phyloP scores from a whole-genome alignment of 805 yeast species.

The Candida dajiaensis region DNA sequence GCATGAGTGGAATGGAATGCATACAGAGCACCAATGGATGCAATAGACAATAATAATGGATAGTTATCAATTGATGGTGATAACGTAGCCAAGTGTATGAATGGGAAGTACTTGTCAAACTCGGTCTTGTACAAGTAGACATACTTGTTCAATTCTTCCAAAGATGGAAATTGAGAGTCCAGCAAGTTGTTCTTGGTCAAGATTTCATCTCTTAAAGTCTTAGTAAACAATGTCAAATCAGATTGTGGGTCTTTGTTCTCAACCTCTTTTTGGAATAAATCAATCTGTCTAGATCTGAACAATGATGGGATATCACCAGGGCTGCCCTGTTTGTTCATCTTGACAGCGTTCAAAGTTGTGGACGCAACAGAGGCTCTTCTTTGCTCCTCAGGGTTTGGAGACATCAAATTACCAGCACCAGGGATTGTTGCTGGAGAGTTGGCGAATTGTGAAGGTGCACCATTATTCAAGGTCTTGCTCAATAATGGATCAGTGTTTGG shows the following conservation, averaged over 20 bases:
- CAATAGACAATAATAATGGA: constrained; percentile 73
- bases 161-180: constrained; percentile 62
- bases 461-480: neutral
- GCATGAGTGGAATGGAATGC: constrained; percentile 78
- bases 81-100: constrained; percentile 67
- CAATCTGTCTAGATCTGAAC: constrained; percentile 62
- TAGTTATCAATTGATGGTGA: constrained; percentile 44
- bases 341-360: neutral
- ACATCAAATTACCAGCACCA: neutral
- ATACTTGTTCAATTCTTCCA: constrained; percentile 72
- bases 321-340: neutral
- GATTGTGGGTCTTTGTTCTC: constrained; percentile 14
- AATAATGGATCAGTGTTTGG: neutral
- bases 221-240: constrained; percentile 37
- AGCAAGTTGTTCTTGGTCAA: constrained; percentile 46
- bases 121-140: constrained; percentile 68
- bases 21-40: constrained; percentile 85
- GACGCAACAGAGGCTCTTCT: neutral
- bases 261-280: constrained; percentile 46
- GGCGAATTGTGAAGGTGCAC: neutral
- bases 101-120: constrained; percentile 78
- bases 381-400: neutral
- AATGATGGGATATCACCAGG: constrained; percentile 46
- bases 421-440: neutral
- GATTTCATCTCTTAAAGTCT: constrained; percentile 48